Base-by-base conservation (phyloP, 495 filamentous ascomycete species). In the Rostrohypoxylon terebratum region DNA sequence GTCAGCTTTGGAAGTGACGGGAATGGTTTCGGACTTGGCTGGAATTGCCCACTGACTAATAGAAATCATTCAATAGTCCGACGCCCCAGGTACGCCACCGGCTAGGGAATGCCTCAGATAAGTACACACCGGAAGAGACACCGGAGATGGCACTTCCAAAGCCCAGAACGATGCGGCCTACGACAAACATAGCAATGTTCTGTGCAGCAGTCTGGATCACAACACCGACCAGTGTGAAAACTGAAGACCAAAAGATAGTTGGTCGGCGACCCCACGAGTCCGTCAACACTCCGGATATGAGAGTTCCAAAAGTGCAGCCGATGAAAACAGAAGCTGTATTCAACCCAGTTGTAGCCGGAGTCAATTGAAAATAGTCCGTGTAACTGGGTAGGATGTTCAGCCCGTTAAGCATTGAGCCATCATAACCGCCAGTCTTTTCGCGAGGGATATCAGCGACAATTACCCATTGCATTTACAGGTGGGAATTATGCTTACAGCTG, bases 331-430 rank as follows among this genome's bases (percentile, higher is more conserved):
- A 82, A 0, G 82, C 82, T 11, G 83, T 85, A 62, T 84, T 84
- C 0, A 86, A 77, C 8, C 82, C 82, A 0, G 75, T 83, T 0
- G 82, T 84, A 0, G 80, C 79, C 1, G 80, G 36, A 16, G 76
- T 83, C 11, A 86, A 75, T 23, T 81, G 59, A 78, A 87, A 88
- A 71, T 87, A 87, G 38, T 84, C 77, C 4, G 73, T 81, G 59
- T 87, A 88, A 7, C 70, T 77, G 1, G 83, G 81, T 1, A 87
- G 71, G 57, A 87, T 86, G 53, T 87, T 85, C 21, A 88, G 78
- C 1, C 84, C 84, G 60, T 87, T 87, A 63, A 85, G 40, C 81
- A 85, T 84, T 4, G 83, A 85, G 21, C 83, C 81, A 63, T 87
- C 85, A 70, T 85, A 87, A 4, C 84, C 85, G 34, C 75, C 74